phyloP scores from a whole-genome alignment of 441 rosid genomes.

The California macrophylla region DNA sequence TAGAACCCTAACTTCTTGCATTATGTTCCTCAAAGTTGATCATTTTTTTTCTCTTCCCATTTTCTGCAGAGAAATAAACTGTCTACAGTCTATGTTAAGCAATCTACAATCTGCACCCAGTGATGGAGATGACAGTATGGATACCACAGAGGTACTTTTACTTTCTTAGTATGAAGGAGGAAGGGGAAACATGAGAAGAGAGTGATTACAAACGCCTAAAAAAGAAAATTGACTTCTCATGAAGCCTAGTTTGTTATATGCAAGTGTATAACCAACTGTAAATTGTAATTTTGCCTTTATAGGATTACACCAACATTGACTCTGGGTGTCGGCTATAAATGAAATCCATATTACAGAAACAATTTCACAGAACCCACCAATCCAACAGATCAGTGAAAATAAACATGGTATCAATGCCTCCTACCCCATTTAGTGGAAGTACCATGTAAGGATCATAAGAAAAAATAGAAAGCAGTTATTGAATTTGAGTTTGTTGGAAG shows the following conservation, averaged over 20 bases:
- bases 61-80: conserved; percentile 59
- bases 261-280: neutral
- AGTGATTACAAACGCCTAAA: neutral
- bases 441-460: neutral
- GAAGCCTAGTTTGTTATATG: neutral
- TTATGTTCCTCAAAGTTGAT: conserved; percentile 17
- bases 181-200: neutral
- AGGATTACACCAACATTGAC: neutral
- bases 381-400: neutral
- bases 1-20: conserved; percentile 7
- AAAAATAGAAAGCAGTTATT: neutral
- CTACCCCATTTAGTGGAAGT: neutral
- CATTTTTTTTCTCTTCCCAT: conserved; percentile 15
- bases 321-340: neutral
- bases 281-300: neutral
- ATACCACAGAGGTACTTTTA: conserved; percentile 38
- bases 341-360: neutral
- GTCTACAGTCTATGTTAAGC: conserved; percentile 41
- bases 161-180: neutral
- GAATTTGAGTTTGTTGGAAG: neutral
- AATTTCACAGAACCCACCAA: neutral
- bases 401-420: neutral
- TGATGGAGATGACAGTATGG: conserved; percentile 25
- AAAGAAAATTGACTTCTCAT: neutral
- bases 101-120: conserved; percentile 31